Evolutionary conservation across 2,329 filamentous ascomycete species (phyloP).

Genomic region (Coniochaeta ligniaria): DNA sequence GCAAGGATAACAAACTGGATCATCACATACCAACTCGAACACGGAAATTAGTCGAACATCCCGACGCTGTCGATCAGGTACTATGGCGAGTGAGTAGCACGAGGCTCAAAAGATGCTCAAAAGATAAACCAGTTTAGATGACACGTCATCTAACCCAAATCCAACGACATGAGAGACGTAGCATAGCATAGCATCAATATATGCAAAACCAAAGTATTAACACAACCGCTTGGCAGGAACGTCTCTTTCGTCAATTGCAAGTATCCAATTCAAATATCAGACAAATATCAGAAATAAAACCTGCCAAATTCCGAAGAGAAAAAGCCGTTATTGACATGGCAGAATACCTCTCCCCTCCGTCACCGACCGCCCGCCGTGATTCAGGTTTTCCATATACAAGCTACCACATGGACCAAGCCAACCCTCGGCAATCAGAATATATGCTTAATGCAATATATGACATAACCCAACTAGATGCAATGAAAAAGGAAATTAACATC

Average conservation of each 20-base stretch:
- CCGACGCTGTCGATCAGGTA: too few species aligned
- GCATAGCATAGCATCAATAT: not conserved
- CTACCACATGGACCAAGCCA: too few species aligned
- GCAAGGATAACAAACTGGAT: too few species aligned
- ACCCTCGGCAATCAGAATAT: not conserved
- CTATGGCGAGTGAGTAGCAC: too few species aligned
- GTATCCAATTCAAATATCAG: not conserved
- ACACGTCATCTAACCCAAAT: not conserved
- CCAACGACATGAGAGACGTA: not conserved
- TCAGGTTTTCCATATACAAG: too few species aligned
- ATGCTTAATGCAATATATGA: not conserved
- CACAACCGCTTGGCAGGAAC: not conserved
- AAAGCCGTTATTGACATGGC: not conserved
- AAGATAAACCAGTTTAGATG: not conserved
- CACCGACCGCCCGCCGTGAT: too few species aligned
- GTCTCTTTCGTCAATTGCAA: not conserved
- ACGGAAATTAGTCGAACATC: too few species aligned
- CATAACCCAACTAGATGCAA: not conserved
- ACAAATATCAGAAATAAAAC: not conserved
- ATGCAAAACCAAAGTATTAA: not conserved
- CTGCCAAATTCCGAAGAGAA: not conserved
- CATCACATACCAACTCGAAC: too few species aligned
- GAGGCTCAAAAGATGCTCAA: not conserved
- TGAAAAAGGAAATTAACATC: not conserved
- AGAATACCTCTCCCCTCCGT: not conserved